Base-by-base conservation (phyloP, 2,329 filamentous ascomycete species). In the Clonostachys solani region DNA sequence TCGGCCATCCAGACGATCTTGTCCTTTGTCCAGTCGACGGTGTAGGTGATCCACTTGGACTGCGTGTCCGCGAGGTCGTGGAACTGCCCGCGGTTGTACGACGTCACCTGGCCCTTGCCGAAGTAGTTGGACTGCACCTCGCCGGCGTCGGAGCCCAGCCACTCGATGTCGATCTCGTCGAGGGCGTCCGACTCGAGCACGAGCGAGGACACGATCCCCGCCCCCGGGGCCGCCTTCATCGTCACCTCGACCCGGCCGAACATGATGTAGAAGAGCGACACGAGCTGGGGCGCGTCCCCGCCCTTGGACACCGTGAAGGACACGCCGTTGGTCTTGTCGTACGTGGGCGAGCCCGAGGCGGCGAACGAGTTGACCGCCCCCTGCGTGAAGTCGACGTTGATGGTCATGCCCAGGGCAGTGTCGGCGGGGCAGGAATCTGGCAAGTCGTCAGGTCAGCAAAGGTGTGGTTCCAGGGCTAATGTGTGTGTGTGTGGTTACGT, bases 121-220 rank as follows among this genome's bases (percentile, higher is more conserved):
- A 99, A 99, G 71, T 95, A 99, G 70, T 99, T 99, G 56, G 84
- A 87, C 69, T 99, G 94, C n/a, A 96, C 88, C 66, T 95, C 77
- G 48, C 74, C 72, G 53, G 78, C 69, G 61, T 89, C 80, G 47
- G 85, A 83, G 49, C 94, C 94, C 19, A 99, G 80, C 89, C 92
- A 97, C 68, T 99, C 94, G 74, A 92, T 88, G 66, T 99, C 94
- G 60, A 99, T 95, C 72, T 99, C 94, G 67, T 99, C 94, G 41
- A 96, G 79, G 59, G 82, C 81, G 65, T 97, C 92, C 13, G 92
- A 96, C 69, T 95, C 86, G 54, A 99, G 74, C 9, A 99, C 90
- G 12, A 94, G 79, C 42, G 90, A 94, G 66, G 89, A 96, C 54
- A 99, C 92, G 58, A 99, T 96, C 50, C 94, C 94, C 10, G 81